Evolutionary conservation across 2,329 filamentous ascomycete genomes (phyloP), one percentile per base, ranked within the genome.

Genomic region (Alternaria postmessia): DNA sequence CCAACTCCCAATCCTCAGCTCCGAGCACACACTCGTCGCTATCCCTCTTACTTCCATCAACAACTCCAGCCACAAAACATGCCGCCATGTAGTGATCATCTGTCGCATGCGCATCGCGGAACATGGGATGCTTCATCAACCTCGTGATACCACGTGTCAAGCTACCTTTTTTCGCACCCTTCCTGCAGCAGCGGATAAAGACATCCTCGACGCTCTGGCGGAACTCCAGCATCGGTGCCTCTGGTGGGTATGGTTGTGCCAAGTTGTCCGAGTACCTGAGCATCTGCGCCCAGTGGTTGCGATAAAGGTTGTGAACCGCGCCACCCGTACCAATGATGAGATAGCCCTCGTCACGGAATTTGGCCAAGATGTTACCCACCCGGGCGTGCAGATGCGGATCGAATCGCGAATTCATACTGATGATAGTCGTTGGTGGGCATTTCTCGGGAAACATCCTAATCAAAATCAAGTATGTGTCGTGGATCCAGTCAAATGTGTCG

Each of bases 51-150:
- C 63, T 69, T 4, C 67, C 72, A 61, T 74, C 71, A 11, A 68
- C 66, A 1, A 66, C 79, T 1, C 89, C 89, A 0, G 87, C 86
- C 0, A 88, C 84, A 75, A 91, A 91, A 68, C 88, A 80, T 3
- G 86, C 82, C 0, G 87, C 79, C 86, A 91, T 90, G 64, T 89
- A 91, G 70, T 91, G 88, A 71, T 91, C 89, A 69, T 91, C 89
- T 0, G 89, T 91, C 0, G 82, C 88, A 76, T 91, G 89, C 0
- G 89, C 89, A 66, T 90, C 88, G 16, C 88, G 78, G 68, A 85
- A 91, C 47, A 81, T 79, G 0, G 88, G 88, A 68, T 90, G 86
- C 79, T 91, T 90, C 88, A 91, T 90, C 66, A 91, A 70, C 30
- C 87, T 81, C 2, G 86, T 87, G 54, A 89, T 81, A 0, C 82